Conservation (phyloP, 129 eudicot genomes). For the Silybum marianum region DNA sequence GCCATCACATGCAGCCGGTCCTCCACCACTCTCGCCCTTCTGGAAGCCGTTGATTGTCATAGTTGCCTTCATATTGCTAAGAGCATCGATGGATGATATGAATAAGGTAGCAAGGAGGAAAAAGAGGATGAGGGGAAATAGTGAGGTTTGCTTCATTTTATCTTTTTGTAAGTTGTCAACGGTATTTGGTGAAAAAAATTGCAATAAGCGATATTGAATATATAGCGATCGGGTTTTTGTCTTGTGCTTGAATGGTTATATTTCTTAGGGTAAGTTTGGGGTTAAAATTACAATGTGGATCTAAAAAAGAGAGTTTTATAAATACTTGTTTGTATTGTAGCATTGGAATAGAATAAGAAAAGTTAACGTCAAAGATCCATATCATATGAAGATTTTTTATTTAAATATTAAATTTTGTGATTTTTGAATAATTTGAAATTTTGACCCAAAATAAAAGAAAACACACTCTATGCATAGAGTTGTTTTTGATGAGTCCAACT, state of each 20-base stretch:
- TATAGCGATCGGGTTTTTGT: background rate
- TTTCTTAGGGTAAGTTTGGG: background rate
- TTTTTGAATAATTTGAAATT: background rate
- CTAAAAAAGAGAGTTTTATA: background rate
- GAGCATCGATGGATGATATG: slow-evolving; percentile 6
- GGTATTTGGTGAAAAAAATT: background rate
- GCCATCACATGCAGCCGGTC: slow-evolving; percentile 16
- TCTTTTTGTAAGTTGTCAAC: background rate
- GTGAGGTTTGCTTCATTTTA: background rate
- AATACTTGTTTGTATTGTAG: slow-evolving; percentile 1
- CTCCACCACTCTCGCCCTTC: slow-evolving; percentile 20
- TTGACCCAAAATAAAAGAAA: background rate
- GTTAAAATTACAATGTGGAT: slow-evolving; percentile 17
- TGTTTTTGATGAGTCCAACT: background rate
- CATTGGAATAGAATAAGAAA: background rate
- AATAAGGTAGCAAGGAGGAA: background rate
- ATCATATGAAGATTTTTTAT: background rate
- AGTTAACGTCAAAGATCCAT: background rate
- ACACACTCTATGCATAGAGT: background rate
- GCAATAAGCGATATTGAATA: background rate
- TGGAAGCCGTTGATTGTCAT: slow-evolving; percentile 21
- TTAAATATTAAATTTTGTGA: background rate
- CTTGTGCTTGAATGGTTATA: background rate
- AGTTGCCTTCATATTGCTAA: slow-evolving; percentile 7
- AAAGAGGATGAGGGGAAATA: background rate